Percentiles rank a stretch among this genome's conserved stretches.
Evolutionary conservation across 148 eudicot species (phyloP).

Genomic region (Rhododendron molle): DNA sequence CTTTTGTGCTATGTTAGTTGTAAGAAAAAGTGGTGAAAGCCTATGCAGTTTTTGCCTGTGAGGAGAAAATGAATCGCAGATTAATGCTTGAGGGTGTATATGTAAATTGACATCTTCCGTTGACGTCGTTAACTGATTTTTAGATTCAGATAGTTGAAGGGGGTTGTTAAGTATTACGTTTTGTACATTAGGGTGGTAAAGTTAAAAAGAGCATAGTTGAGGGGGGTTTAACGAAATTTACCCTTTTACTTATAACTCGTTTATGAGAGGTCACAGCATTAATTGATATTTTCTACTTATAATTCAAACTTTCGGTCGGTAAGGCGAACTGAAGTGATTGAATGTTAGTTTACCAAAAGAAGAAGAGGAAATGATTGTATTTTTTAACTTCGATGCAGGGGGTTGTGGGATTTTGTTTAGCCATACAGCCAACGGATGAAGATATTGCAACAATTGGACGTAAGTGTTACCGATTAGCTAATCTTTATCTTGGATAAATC

Average conservation of each 20-base stretch:
- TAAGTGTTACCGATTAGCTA: constrained; percentile 30
- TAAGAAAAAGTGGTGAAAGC: too few species aligned
- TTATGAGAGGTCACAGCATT: not conserved
- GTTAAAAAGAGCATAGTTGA: too few species aligned
- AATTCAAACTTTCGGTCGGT: not conserved
- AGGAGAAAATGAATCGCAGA: too few species aligned
- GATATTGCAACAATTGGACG: constrained; percentile 76
- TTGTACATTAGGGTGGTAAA: too few species aligned
- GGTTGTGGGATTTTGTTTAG: constrained; percentile 69
- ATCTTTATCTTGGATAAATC: not conserved
- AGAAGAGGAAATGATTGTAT: not conserved
- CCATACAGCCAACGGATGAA: constrained; percentile 48
- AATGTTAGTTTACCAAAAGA: not conserved
- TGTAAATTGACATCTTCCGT: too few species aligned
- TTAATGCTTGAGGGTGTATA: too few species aligned
- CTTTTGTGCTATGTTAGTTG: too few species aligned
- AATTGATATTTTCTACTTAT: not conserved
- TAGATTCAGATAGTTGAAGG: too few species aligned
- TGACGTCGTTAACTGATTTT: too few species aligned
- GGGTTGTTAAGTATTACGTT: too few species aligned
- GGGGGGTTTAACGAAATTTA: too few species aligned
- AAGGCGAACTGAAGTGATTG: not conserved
- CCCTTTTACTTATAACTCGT: not conserved
- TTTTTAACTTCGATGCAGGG: constrained; percentile 36
- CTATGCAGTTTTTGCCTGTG: too few species aligned